These are phyloP conservation scores for Penicillium robsamsonii DNA, from an alignment of 495 filamentous ascomycete genomes.

Conservation along the genomic window DNA sequence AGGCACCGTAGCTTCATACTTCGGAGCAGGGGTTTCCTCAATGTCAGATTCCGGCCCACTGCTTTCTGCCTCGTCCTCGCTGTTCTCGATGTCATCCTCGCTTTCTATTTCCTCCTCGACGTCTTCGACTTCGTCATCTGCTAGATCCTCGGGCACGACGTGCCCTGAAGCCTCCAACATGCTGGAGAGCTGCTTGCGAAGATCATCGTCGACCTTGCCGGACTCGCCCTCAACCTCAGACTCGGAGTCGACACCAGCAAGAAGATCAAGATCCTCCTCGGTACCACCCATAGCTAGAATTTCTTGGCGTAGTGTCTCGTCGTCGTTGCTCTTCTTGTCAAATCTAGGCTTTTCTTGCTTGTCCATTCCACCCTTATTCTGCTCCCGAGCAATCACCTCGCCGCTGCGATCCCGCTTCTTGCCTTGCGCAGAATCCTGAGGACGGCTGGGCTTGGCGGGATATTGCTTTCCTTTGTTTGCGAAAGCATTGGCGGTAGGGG, in stretches of 20 bases:
- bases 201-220: slow-evolving; percentile 34
- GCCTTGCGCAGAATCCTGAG: slow-evolving; percentile 34
- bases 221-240: slow-evolving; percentile 52
- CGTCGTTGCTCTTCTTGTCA: slow-evolving; percentile 21
- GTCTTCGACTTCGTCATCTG: slow-evolving; percentile 48
- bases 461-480: slow-evolving; percentile 31
- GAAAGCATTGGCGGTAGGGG: slow-evolving; percentile 17
- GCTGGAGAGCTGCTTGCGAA: slow-evolving; percentile 44
- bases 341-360: slow-evolving; percentile 26
- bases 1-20: slow-evolving; percentile 19
- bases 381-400: slow-evolving; percentile 43
- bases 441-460: slow-evolving; percentile 27
- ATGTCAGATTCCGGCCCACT: slow-evolving; percentile 13
- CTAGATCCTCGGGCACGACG: slow-evolving; percentile 42
- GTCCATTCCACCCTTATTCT: slow-evolving; percentile 30
- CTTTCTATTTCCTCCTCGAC: slow-evolving; percentile 35
- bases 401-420: slow-evolving; percentile 53
- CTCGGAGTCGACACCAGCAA: slow-evolving; percentile 61
- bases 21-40: slow-evolving; percentile 27
- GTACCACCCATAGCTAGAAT: slow-evolving; percentile 76
- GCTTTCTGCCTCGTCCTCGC: slow-evolving; percentile 46
- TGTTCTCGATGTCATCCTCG: slow-evolving; percentile 32
- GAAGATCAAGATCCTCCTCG: slow-evolving; percentile 67
- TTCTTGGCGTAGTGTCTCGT: slow-evolving; percentile 59
- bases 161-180: slow-evolving; percentile 46